Percentiles rank a stretch among this genome's conserved stretches.
phyloP scores from a whole-genome alignment of 148 eudicot genomes.

The Gaultheria prostrata region DNA sequence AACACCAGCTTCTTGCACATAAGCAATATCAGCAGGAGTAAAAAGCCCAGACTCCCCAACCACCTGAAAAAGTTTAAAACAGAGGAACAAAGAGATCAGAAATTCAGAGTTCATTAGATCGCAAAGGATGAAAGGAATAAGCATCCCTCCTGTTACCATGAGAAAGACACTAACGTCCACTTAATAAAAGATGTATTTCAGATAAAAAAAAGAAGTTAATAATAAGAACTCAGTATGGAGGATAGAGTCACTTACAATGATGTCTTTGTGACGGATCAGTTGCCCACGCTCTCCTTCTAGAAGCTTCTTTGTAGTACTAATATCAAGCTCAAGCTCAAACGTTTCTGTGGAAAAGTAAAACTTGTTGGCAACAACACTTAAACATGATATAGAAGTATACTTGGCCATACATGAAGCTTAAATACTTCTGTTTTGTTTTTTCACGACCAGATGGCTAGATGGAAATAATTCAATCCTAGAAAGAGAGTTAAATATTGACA shows the following conservation, averaged over 20 bases:
- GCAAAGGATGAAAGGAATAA: not conserved
- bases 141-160: not conserved
- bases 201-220: too few species aligned
- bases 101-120: not conserved
- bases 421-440: not conserved
- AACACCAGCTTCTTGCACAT: constrained; percentile 92
- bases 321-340: constrained; percentile 75
- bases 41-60: constrained; percentile 96
- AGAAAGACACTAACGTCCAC: not conserved
- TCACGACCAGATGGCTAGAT: not conserved
- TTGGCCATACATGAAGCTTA: not conserved
- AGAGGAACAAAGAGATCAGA: not conserved
- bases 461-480: constrained; percentile 4
- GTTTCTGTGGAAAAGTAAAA: constrained; percentile 44
- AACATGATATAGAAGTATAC: not conserved
- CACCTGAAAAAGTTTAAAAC: constrained; percentile 48
- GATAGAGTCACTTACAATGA: constrained; percentile 47
- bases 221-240: not conserved
- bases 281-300: constrained; percentile 73
- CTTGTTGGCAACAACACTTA: not conserved
- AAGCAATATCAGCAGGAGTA: constrained; percentile 88
- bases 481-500: not conserved
- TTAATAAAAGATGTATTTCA: not conserved
- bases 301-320: constrained; percentile 76
- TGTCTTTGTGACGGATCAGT: constrained; percentile 61